Evolutionary conservation across 495 filamentous ascomycete genomes (phyloP), one percentile per base, ranked within the genome.

Genomic region (Peziza echinospora): DNA sequence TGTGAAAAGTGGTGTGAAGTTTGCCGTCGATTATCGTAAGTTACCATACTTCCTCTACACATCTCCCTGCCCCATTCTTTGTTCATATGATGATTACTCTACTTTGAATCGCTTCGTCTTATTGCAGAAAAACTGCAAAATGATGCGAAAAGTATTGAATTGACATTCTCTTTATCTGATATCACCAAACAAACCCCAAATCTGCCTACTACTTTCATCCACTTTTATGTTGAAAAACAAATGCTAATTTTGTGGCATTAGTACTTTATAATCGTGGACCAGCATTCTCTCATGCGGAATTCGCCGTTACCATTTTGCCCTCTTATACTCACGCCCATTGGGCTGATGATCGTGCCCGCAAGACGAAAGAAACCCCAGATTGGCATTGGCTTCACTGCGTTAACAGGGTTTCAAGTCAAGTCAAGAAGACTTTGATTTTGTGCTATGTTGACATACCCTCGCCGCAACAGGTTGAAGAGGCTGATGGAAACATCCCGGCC

Each of bases 301-400:
- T 93, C 55, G 87, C 80, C 0, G 64, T 93, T 44, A 65, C 87
- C 17, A 72, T 96, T 26, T 49, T 96, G 19, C 91, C 89, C 3
- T 73, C 84, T 1, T 96, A 84, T 59, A 75, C 70, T 1, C 66
- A 89, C 49, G 56, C 72, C 0, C 79, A 80, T 54, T 96, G 86
- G 85, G 67, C 48, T 24, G n/a, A 19, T 10, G 10, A 19, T 21
- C 41, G 22, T 4, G 70, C 70, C 39, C 66, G 60, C 30, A 63
- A 51, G 54, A 65, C 50, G 25, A 67, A 62, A 49, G 54, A 63
- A 43, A 60, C 46, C 66, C 67, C 22, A 62, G 66, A 44, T 63
- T 96, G 91, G 89, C 80, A 82, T 66, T 93, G 84, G 86, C 62
- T 96, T 47, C 85, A 92, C 65, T 78, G 81, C 34, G 71, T 93